Percentiles rank a stretch among this genome's conserved stretches.
Evolutionary conservation across 495 filamentous ascomycete genomes (phyloP).

Genomic region (Staphylotrichum tortipilum): DNA sequence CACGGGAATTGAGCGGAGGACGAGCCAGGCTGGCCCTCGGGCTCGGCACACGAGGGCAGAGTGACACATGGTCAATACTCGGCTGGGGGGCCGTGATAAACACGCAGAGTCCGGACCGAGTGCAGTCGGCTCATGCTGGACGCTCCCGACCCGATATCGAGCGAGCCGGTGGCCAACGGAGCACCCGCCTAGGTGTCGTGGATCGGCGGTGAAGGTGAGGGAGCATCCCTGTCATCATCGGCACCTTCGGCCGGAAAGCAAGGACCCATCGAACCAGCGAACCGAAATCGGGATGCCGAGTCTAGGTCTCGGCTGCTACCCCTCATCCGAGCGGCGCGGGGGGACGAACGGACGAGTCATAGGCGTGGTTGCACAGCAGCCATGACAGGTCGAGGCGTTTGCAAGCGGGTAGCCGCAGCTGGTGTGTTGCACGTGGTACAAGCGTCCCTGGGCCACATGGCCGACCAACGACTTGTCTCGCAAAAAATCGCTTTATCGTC

Average conservation of each 20-base stretch:
- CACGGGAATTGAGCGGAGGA: too few species aligned
- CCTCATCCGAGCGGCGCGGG: slow-evolving; percentile 10
- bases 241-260: not conserved
- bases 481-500: not conserved
- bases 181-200: not conserved
- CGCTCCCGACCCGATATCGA: not conserved
- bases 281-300: slow-evolving; percentile 29
- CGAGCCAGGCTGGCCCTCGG: too few species aligned
- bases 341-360: slow-evolving; percentile 10
- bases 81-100: not conserved
- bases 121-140: not conserved
- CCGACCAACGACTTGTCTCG: not conserved
- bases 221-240: not conserved
- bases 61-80: not conserved
- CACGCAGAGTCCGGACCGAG: not conserved
- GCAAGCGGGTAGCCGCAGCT: slow-evolving; percentile 20
- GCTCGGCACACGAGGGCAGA: too few species aligned
- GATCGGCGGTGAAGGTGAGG: not conserved
- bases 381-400: slow-evolving; percentile 9
- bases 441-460: slow-evolving; percentile 5
- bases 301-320: slow-evolving; percentile 15
- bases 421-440: slow-evolving; percentile 25
- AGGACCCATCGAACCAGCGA: slow-evolving; percentile 20
- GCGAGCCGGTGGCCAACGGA: too few species aligned
- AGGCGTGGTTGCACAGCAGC: slow-evolving; percentile 21